Evolutionary conservation across 352 stramenopile genomes (phyloP).

Genomic region (Pythium coloratum): DNA sequence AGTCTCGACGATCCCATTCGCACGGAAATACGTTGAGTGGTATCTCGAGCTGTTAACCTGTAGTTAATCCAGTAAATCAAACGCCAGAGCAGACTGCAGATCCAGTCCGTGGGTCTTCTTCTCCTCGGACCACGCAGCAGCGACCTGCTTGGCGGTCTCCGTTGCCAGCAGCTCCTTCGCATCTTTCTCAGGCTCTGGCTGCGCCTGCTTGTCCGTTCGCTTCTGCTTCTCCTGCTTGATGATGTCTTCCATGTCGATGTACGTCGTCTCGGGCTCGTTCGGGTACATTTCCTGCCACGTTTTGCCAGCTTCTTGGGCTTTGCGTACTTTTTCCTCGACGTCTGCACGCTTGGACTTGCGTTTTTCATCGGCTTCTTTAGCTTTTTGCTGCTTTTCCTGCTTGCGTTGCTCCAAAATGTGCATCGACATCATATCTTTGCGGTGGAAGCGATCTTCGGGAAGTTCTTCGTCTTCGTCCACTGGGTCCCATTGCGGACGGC

Average conservation of each 20-base stretch:
- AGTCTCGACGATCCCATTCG: too few relatives aligned
- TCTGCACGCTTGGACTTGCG: constrained; percentile 42
- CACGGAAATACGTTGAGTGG: too few relatives aligned
- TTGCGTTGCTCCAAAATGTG: constrained; percentile 77
- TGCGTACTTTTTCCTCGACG: constrained; percentile 53
- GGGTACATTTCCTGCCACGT: constrained; percentile 82
- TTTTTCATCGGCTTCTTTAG: constrained; percentile 55
- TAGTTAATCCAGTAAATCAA: constrained; percentile 50
- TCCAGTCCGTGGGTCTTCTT: constrained; percentile 33
- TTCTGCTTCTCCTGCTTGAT: constrained; percentile 39
- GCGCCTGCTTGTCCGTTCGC: not conserved
- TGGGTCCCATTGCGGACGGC: constrained; percentile 42
- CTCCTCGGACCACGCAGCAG: constrained; percentile 53
- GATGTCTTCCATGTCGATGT: constrained; percentile 76
- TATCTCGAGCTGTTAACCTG: too few relatives aligned
- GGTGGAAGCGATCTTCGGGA: constrained; percentile 76
- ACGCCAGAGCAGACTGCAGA: constrained; percentile 62
- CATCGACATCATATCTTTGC: constrained; percentile 87
- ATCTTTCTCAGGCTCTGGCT: constrained; percentile 2
- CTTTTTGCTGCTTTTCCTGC: constrained; percentile 59
- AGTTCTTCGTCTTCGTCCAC: constrained; percentile 77
- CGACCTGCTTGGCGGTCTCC: constrained; percentile 44
- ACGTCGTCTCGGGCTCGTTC: constrained; percentile 71
- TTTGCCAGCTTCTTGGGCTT: constrained; percentile 57
- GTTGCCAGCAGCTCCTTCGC: constrained; percentile 32